Base-by-base conservation (phyloP, 2,329 filamentous ascomycete genomes). In the Aschersonia sp. region DNA sequence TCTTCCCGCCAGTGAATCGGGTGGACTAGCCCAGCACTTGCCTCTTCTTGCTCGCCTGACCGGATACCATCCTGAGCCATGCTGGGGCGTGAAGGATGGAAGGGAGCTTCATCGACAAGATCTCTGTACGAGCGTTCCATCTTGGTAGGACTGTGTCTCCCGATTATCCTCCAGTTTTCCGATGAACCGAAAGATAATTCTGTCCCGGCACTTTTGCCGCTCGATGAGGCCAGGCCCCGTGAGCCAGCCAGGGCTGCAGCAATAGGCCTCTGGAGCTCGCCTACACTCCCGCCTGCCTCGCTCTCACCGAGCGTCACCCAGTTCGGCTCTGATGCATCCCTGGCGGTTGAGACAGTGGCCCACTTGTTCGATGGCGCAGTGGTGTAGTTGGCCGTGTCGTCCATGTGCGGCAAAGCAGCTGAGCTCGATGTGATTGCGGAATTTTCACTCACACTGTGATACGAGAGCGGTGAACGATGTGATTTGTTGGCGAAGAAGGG, bases 101-200 rank as follows among this genome's bases (percentile, higher is more conserved):
- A 65, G 0, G 64, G 63, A 6, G 60, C 58, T 22, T 56, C 58
- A 37, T 62, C 57, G 10, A 62, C 59, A 4, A 65, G 55, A 12
- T 63, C 60, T 39, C 58, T 56, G 50, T 66, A 65, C 5, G 59
- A 58, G 8, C 58, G 53, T 30, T 57, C 63, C 8, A 58, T 55
- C 5, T 58, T 58, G 30, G 56, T 52, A 6, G 52, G 58, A 37
- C 43, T 46, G n/a, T 39, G 45, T 5, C 37, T 51, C 22, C 51
- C 51, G n/a, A 62, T 54, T 6, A 61, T 49, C 22, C 60, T 55
- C 64, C 64, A 67, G 47, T 67, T 66, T 51, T 66, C 64, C 4
- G 55, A 48, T 2, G 64, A 64, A 6, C 55, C 60, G 50, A 66
- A 66, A 0, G 64, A 66, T 0, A 56, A 47, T 4, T 62, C 60